Conservation (phyloP, 1,139 yeast genomes). For the Pichia sp. region DNA sequence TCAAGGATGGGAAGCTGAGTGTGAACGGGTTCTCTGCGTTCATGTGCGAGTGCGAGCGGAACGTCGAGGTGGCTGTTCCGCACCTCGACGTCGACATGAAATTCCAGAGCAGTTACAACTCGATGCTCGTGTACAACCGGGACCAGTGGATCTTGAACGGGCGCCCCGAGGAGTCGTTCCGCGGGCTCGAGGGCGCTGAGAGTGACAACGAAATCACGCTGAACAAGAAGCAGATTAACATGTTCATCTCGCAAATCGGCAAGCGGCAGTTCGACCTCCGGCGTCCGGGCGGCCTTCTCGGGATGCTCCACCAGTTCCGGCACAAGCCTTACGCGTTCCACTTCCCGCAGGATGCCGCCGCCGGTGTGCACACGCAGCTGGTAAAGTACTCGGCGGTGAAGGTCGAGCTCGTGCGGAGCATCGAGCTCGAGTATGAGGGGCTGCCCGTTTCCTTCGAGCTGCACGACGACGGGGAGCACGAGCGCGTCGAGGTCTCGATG, state of each 20-base stretch:
- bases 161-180: conserved; percentile 6
- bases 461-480: conserved; percentile 24
- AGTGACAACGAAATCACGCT: conserved; percentile 6
- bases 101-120: conserved; percentile 28
- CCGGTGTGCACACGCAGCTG: too few species aligned
- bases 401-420: conserved; percentile 34
- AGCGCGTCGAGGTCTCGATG: conserved; percentile 26
- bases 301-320: conserved; percentile 10
- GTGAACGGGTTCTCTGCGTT: conserved; percentile 20
- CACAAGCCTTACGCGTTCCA: conserved; percentile 14
- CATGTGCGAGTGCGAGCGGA: conserved; percentile 26
- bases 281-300: conserved; percentile 9
- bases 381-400: conserved; percentile 14
- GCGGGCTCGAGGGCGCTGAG: not conserved
- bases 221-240: conserved; percentile 13
- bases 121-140: conserved; percentile 21
- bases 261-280: conserved; percentile 14
- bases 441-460: conserved; percentile 26
- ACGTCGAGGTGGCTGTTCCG: conserved; percentile 24
- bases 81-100: conserved; percentile 23
- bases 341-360: too few species aligned
- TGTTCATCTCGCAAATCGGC: conserved; percentile 15
- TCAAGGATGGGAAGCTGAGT: conserved; percentile 33
- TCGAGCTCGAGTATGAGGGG: conserved; percentile 36
- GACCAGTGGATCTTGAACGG: conserved; percentile 20